phyloP scores from a whole-genome alignment of 352 stramenopile genomes.

The Phytophthora pluvialis region DNA sequence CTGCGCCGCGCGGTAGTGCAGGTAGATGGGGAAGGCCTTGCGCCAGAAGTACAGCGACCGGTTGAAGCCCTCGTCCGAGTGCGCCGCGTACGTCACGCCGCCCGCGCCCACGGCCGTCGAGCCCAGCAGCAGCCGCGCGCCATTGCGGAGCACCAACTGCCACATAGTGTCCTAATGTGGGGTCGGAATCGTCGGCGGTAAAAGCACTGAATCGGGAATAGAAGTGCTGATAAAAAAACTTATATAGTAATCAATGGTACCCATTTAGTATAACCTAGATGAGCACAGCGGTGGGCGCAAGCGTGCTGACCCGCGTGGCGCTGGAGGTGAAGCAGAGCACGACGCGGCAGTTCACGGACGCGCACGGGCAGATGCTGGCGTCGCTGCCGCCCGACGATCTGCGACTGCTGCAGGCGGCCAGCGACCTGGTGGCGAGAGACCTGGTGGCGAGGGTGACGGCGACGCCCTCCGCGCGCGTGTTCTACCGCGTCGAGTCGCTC shows the following conservation, averaged over 20 bases:
- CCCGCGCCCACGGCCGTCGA: slow-evolving; percentile 52
- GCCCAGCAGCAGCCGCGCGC: slow-evolving; percentile 61
- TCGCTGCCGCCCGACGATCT: slow-evolving; percentile 46
- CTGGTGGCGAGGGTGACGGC: slow-evolving; percentile 57
- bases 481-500: slow-evolving; percentile 77
- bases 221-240: too few relatives aligned
- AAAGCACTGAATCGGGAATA: neutral
- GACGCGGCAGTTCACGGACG: slow-evolving; percentile 34
- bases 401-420: slow-evolving; percentile 59
- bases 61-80: slow-evolving; percentile 81
- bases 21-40: slow-evolving; percentile 88
- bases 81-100: slow-evolving; percentile 61
- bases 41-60: slow-evolving; percentile 88
- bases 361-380: slow-evolving; percentile 59
- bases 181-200: neutral
- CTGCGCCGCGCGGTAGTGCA: slow-evolving; percentile 81
- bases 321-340: slow-evolving; percentile 48
- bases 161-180: slow-evolving; percentile 23
- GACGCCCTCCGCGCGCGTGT: slow-evolving; percentile 50
- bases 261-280: slow-evolving; percentile 16
- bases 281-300: slow-evolving; percentile 36
- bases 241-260: neutral
- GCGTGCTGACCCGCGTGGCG: slow-evolving; percentile 52
- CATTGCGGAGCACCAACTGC: slow-evolving; percentile 64
- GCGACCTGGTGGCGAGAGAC: slow-evolving; percentile 52